Conservation (phyloP, 2,329 filamentous ascomycete species). For the Aureobasidium pullulans region DNA sequence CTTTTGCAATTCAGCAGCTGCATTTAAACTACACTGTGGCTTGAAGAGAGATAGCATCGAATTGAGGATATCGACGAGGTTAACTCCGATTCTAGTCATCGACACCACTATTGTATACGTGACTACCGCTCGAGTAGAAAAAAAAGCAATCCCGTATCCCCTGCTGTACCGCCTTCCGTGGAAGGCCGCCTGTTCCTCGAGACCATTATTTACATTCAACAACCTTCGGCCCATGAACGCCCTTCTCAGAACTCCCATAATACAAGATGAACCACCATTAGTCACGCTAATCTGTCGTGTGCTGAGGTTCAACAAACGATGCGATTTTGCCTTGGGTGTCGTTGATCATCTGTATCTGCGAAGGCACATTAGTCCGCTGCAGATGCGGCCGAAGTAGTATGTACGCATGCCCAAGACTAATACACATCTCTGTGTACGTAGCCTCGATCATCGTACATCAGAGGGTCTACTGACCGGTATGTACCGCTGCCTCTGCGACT, state of each 20-base stretch:
- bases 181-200: neutral
- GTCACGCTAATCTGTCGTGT: no score
- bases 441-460: slow-evolving; percentile 31
- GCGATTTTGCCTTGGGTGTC: neutral
- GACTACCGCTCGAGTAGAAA: neutral
- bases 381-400: neutral
- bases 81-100: neutral
- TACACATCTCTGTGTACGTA: slow-evolving; percentile 14
- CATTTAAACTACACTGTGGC: no score
- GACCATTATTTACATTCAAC: neutral
- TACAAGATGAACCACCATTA: no score
- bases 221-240: neutral
- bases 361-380: slow-evolving; percentile 12
- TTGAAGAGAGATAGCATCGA: neutral
- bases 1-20: no score
- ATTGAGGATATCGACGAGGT: neutral
- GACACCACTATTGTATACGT: neutral
- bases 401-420: neutral
- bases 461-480: slow-evolving; percentile 44
- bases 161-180: neutral
- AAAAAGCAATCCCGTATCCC: neutral
- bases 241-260: neutral
- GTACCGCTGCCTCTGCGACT: slow-evolving; percentile 33
- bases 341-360: neutral
- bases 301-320: neutral